Conservation (phyloP, 352 stramenopile species). For the Phytophthora pini region DNA sequence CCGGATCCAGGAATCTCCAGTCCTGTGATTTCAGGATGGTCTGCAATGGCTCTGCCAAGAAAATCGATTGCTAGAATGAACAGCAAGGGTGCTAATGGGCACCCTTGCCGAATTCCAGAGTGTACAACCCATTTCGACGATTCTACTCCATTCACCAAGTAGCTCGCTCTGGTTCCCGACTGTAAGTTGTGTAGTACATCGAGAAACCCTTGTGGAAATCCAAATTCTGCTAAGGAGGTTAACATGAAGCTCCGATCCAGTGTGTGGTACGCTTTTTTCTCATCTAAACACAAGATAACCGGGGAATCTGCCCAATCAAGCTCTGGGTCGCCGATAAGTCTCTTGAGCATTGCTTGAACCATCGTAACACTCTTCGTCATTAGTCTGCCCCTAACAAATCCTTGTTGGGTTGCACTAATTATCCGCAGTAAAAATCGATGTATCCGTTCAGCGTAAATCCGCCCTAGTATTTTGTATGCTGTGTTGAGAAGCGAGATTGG, state of each 20-base stretch:
- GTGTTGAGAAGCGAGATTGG: background rate
- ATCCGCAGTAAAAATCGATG: background rate
- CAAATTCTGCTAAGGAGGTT: background rate
- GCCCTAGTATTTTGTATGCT: background rate
- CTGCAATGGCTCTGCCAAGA: background rate
- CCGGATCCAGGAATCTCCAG: background rate
- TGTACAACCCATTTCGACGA: constrained; percentile 3
- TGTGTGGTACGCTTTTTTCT: constrained; percentile 15
- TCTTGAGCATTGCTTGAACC: background rate
- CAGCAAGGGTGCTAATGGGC: constrained; percentile 4
- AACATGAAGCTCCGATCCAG: constrained; percentile 2
- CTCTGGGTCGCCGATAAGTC: background rate
- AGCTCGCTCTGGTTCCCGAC: constrained; percentile 10
- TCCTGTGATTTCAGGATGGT: background rate
- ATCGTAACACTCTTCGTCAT: constrained; percentile 2
- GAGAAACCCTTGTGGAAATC: constrained; percentile 4
- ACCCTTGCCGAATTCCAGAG: constrained; percentile 10
- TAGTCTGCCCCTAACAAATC: background rate
- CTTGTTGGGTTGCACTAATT: background rate
- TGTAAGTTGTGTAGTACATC: constrained; percentile 4
- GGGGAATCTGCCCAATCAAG: background rate
- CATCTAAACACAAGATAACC: constrained; percentile 1
- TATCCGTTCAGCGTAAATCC: background rate
- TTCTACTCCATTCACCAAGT: constrained; percentile 13
- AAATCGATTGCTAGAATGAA: constrained; percentile 16